Conservation (phyloP, 495 filamentous ascomycete genomes). For the Trichocladium antarcticum region DNA sequence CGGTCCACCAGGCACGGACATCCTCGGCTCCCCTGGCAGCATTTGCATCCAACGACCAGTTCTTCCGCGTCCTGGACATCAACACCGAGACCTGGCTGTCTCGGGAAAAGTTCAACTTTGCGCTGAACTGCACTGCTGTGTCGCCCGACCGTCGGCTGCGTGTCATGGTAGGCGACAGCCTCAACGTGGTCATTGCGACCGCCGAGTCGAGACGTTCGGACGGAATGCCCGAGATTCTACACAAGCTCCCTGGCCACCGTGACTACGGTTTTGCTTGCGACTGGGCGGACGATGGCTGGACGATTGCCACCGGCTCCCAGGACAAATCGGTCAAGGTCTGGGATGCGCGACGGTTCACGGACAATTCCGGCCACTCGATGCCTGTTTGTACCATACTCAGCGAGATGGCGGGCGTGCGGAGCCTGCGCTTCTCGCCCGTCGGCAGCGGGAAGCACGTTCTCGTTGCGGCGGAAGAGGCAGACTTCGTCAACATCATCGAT, state of each 20-base stretch:
- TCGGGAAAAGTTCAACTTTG: slow-evolving; percentile 48
- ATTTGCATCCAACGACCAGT: slow-evolving; percentile 75
- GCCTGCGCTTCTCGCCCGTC: slow-evolving; percentile 68
- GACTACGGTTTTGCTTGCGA: slow-evolving; percentile 85
- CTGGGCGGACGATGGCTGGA: slow-evolving; percentile 82
- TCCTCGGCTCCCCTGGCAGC: slow-evolving; percentile 54
- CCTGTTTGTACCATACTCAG: slow-evolving; percentile 54
- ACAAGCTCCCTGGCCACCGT: slow-evolving; percentile 53
- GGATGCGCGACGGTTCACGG: slow-evolving; percentile 66
- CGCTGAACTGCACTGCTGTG: slow-evolving; percentile 76
- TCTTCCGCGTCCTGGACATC: slow-evolving; percentile 66
- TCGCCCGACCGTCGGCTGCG: slow-evolving; percentile 72
- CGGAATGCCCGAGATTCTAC: slow-evolving; percentile 32
- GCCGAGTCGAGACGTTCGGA: slow-evolving; percentile 29
- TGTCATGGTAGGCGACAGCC: slow-evolving; percentile 52
- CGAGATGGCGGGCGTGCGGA: slow-evolving; percentile 70
- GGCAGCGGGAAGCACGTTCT: slow-evolving; percentile 65
- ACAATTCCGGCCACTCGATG: slow-evolving; percentile 30
- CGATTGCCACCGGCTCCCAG: slow-evolving; percentile 83
- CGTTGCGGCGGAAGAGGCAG: slow-evolving; percentile 72
- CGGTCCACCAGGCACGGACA: slow-evolving; percentile 51
- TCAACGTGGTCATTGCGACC: slow-evolving; percentile 39
- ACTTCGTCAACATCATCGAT: slow-evolving; percentile 70
- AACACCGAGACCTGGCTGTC: slow-evolving; percentile 53
- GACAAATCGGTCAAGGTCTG: slow-evolving; percentile 76